Percentiles rank a stretch among this genome's conserved stretches.
Evolutionary conservation across 305 asterid genomes (phyloP).

Genomic region (Fraxinus sp.): DNA sequence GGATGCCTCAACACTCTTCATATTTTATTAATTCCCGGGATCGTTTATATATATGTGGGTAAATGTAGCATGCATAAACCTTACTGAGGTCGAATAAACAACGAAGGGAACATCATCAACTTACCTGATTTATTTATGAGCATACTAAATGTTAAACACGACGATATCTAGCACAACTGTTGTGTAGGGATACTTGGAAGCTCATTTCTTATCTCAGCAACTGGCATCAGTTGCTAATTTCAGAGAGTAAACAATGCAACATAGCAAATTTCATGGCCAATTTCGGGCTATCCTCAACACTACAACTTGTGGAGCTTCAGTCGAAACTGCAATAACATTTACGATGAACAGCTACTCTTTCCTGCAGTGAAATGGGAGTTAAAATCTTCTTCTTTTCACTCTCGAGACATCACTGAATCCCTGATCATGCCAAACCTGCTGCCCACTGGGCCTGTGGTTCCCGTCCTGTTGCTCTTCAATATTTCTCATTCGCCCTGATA

Average conservation of each 20-base stretch:
- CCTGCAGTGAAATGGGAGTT: constrained; percentile 18
- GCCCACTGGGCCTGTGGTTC: constrained; percentile 49
- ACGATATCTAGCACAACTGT: neutral
- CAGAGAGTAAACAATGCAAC: neutral
- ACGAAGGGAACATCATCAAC: neutral
- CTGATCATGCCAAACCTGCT: constrained; percentile 72
- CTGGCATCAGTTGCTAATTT: neutral
- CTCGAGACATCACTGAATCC: constrained; percentile 53
- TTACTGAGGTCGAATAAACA: neutral
- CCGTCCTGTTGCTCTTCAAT: constrained; percentile 68
- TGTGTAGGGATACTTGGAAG: neutral
- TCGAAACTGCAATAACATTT: neutral
- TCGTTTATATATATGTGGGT: neutral
- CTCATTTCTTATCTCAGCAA: neutral
- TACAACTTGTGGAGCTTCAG: neutral
- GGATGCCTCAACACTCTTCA: neutral
- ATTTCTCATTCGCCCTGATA: constrained; percentile 52
- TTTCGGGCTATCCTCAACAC: neutral
- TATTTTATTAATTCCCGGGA: neutral
- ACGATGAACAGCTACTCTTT: neutral
- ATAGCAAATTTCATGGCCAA: neutral
- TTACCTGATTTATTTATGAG: neutral
- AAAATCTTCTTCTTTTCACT: constrained; percentile 73
- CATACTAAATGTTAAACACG: neutral
- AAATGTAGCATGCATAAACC: neutral